A percentile compares a stretch with the other conserved stretches of the same genome.
phyloP scores from a whole-genome alignment of 2,329 filamentous ascomycete genomes.

The Hypoxylon rubiginosum region DNA sequence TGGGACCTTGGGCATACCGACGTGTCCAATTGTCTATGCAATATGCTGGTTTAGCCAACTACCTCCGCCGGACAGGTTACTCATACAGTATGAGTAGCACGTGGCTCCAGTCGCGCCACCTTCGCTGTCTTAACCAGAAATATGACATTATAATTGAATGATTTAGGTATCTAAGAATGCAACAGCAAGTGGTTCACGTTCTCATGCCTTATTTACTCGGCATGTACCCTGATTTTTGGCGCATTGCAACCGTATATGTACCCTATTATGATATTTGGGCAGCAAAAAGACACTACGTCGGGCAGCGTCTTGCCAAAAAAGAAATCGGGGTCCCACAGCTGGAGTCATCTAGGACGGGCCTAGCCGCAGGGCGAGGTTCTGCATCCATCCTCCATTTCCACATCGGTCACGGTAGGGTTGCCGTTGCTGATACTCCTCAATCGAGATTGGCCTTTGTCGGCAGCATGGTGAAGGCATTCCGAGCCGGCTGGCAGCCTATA shows the following conservation, averaged over 20 bases:
- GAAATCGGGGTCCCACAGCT: constrained; percentile 34
- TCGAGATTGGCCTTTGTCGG: constrained; percentile 31
- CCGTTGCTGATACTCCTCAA: constrained; percentile 27
- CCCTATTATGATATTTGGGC: constrained; percentile 39
- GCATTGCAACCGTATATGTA: constrained; percentile 34
- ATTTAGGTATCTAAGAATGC: constrained; percentile 16
- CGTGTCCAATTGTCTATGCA: constrained; percentile 38
- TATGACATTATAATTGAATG: constrained; percentile 34
- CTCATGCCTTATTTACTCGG: constrained; percentile 24
- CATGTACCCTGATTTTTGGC: constrained; percentile 27
- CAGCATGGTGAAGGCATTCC: constrained; percentile 24
- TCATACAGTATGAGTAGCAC: constrained; percentile 50
- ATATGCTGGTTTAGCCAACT: constrained; percentile 37
- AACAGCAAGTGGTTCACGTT: constrained; percentile 30
- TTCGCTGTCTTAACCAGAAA: constrained; percentile 38
- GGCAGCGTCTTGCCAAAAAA: constrained; percentile 38
- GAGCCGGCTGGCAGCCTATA: constrained; percentile 27
- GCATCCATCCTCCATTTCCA: constrained; percentile 37
- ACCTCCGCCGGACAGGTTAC: constrained; percentile 27
- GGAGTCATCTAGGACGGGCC: constrained; percentile 39
- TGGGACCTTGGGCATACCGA: constrained; percentile 55
- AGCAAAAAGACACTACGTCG: constrained; percentile 36
- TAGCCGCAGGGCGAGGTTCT: constrained; percentile 42
- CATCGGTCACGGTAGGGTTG: constrained; percentile 35
- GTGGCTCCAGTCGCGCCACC: constrained; percentile 56